Evolutionary conservation across 2,329 filamentous ascomycete genomes (phyloP), one percentile per base, ranked within the genome.

Genomic region (Bipolaris bicolor): DNA sequence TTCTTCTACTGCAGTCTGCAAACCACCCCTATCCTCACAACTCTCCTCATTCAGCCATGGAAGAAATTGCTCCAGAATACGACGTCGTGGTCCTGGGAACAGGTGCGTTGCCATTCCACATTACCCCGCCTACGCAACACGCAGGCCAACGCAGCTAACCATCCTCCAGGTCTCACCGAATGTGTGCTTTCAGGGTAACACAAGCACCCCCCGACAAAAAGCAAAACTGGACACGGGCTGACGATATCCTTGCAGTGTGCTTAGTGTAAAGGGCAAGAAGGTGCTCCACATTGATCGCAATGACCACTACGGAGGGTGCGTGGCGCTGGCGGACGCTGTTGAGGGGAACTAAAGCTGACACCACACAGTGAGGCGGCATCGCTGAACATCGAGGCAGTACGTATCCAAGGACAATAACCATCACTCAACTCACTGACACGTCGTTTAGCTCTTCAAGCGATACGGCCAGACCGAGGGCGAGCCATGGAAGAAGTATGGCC

Each of bases 241-340:
- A 71, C 68, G 40, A 71, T 69, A 47, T 39, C 26, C 31, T 37
- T 55, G 65, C 72, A 92, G 93, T 80, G 93, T 99, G 61, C 83
- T 98, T 77, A 97, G 92, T 83, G 94, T 98, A 73, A 97, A 98
- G 85, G 94, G 94, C 79, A 94, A 96, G 85, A 98, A 98, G 84
- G 95, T 99, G 75, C 86, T 99, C 66, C 95, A 99, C 83, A 97
- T 99, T 78, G 95, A 98, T 82, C 90, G 93, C 77, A 98, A 98
- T 78, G 92, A 96, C 78, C 93, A 98, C 83, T 98, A 97, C 76
- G 95, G 95, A 86, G 95, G 92, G 93, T 96, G 82, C 73, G 90
- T 84, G 59, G 37, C 55, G 49, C 36, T 24, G 26, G 31, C 56
- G 46, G 58, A 52, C 36, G 52, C 44, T 43, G 58, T 59, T 57